A percentile compares a stretch with the other conserved stretches of the same genome.
These are phyloP conservation scores for Cladorrhinum sp. DNA, from an alignment of 2,329 filamentous ascomycete species.

Conservation along the genomic window DNA sequence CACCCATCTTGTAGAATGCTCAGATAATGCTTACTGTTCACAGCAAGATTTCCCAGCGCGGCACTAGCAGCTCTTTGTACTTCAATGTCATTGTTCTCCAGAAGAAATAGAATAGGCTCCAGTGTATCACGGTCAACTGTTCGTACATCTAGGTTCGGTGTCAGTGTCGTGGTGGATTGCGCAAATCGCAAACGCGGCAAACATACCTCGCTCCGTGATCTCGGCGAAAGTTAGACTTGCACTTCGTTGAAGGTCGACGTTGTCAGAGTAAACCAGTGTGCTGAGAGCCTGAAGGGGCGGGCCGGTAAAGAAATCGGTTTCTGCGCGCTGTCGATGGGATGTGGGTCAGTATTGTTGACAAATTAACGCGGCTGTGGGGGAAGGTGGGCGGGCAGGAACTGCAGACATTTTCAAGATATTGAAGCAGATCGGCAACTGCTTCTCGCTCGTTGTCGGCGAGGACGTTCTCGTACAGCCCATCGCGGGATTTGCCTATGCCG, in stretches of 20 bases:
- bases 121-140: conserved; percentile 94
- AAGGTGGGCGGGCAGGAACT: conserved; percentile 5
- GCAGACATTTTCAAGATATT: conserved; percentile 93
- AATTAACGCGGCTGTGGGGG: not conserved
- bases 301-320: conserved; percentile 97
- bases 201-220: conserved; percentile 92
- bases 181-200: not conserved
- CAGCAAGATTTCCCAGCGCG: conserved; percentile 90
- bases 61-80: conserved; percentile 96
- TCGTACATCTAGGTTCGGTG: conserved; percentile 73
- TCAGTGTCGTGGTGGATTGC: conserved; percentile 14
- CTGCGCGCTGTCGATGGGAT: conserved; percentile 64
- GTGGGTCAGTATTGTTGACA: conserved; percentile 25
- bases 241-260: conserved; percentile 95
- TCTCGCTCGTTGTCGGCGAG: conserved; percentile 95
- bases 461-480: conserved; percentile 80
- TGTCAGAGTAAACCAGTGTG: conserved; percentile 96
- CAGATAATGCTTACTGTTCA: conserved; percentile 71
- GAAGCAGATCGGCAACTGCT: conserved; percentile 90
- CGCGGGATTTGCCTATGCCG: conserved; percentile 65
- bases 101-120: conserved; percentile 89
- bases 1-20: not conserved
- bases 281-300: conserved; percentile 90
- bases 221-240: conserved; percentile 98
- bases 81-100: conserved; percentile 94